A percentile compares a stretch with the other conserved stretches of the same genome.
phyloP scores from a whole-genome alignment of 2,329 filamentous ascomycete species.

The Coleophoma cylindrospora region DNA sequence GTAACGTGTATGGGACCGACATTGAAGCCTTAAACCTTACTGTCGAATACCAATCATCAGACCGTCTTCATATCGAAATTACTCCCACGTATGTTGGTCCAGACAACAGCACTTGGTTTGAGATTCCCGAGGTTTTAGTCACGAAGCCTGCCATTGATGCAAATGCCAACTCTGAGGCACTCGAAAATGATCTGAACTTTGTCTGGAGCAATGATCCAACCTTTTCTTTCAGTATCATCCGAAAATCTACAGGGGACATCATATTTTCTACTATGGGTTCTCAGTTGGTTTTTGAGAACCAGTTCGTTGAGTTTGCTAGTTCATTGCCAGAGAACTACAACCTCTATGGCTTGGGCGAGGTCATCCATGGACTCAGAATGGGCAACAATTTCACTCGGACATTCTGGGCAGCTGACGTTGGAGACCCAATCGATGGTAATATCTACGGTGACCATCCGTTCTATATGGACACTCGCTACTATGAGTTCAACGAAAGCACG shows the following conservation, averaged over 20 bases:
- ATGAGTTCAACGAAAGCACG: constrained; percentile 43
- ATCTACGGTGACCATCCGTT: constrained; percentile 71
- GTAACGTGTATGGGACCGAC: constrained; percentile 76
- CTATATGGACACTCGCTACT: constrained; percentile 77
- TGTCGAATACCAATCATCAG: constrained; percentile 61
- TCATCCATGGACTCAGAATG: constrained; percentile 66
- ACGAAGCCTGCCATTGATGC: constrained; percentile 27
- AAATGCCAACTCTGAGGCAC: constrained; percentile 30
- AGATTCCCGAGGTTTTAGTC: constrained; percentile 59
- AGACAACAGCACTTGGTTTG: constrained; percentile 61
- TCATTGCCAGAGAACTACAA: constrained; percentile 67
- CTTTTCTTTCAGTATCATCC: constrained; percentile 63
- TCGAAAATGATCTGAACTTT: constrained; percentile 51
- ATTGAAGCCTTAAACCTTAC: constrained; percentile 60
- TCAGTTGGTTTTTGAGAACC: constrained; percentile 67
- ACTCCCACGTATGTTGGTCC: constrained; percentile 56
- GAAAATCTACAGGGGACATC: constrained; percentile 55
- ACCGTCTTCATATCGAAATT: constrained; percentile 68
- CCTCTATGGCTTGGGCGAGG: constrained; percentile 69
- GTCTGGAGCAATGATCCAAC: constrained; percentile 48
- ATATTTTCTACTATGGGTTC: constrained; percentile 63
- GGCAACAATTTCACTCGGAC: constrained; percentile 68
- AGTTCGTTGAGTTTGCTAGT: constrained; percentile 71
- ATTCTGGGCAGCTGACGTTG: constrained; percentile 63
- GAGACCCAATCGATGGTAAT: constrained; percentile 52